Evolutionary conservation across 768 basidiomycete species (phyloP).

Genomic region (Hemileccinum impolitum): DNA sequence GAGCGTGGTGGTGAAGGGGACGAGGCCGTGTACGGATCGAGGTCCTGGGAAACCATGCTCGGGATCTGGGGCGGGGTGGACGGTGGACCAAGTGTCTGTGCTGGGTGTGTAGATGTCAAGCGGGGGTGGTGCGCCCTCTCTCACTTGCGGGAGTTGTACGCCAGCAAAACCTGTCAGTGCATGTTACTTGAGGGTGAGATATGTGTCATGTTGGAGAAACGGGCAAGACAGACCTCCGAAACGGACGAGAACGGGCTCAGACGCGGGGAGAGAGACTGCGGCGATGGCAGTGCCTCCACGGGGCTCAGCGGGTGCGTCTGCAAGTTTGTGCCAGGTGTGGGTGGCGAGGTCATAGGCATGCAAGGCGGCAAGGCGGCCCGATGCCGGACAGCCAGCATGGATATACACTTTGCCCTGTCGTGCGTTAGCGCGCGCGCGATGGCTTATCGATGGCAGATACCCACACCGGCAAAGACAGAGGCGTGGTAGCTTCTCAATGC

Average conservation of each 20-base stretch:
- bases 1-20: slow-evolving; percentile 15
- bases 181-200: not conserved
- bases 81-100: slow-evolving; percentile 21
- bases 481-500: slow-evolving; percentile 37
- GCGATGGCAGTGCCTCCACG: slow-evolving; percentile 42
- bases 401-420: slow-evolving; percentile 33
- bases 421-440: not conserved
- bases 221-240: slow-evolving; percentile 38
- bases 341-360: slow-evolving; percentile 33
- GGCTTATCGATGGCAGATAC: slow-evolving; percentile 2
- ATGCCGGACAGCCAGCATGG: slow-evolving; percentile 40
- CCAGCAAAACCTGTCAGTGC: slow-evolving; percentile 38
- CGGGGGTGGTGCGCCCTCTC: slow-evolving; percentile 9
- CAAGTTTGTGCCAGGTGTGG: slow-evolving; percentile 30
- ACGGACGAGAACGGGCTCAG: slow-evolving; percentile 31
- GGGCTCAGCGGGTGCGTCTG: slow-evolving; percentile 37
- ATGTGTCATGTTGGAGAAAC: no score
- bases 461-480: slow-evolving; percentile 27
- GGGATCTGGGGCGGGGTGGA: slow-evolving; percentile 25
- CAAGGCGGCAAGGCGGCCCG: slow-evolving; percentile 35
- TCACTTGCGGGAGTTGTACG: slow-evolving; percentile 30
- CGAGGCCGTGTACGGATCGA: slow-evolving; percentile 36
- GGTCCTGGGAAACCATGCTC: slow-evolving; percentile 30
- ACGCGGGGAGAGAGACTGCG: slow-evolving; percentile 17
- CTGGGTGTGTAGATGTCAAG: slow-evolving; percentile 36